These are phyloP conservation scores for Aquilaria yunnanensis DNA, from an alignment of 345 rosid genomes.

Conservation along the genomic window DNA sequence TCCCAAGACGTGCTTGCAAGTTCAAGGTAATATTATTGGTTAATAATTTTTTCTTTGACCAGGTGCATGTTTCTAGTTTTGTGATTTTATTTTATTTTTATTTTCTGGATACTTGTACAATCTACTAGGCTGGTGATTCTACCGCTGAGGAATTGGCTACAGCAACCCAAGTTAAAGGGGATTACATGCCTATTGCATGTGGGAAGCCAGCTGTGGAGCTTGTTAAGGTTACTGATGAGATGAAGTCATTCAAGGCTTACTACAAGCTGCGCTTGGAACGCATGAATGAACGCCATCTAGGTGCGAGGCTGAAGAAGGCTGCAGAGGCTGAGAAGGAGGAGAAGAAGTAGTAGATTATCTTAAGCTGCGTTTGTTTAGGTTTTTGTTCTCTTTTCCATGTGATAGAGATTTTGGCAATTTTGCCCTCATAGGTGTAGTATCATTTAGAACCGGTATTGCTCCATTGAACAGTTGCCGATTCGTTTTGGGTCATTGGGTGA, in stretches of 20 bases:
- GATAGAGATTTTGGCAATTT: too few species aligned
- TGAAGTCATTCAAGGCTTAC: slow-evolving; percentile 78
- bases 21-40: slow-evolving; percentile 39
- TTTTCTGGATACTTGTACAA: neutral
- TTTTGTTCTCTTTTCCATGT: too few species aligned
- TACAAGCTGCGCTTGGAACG: slow-evolving; percentile 70
- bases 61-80: too few species aligned
- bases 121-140: slow-evolving; percentile 77
- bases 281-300: slow-evolving; percentile 47
- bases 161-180: slow-evolving; percentile 71
- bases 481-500: too few species aligned
- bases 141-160: slow-evolving; percentile 67
- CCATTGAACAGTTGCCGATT: too few species aligned
- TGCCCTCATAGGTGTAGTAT: too few species aligned
- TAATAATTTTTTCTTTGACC: too few species aligned
- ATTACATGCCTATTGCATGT: slow-evolving; percentile 50
- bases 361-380: neutral
- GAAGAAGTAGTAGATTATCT: slow-evolving; percentile 52
- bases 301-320: slow-evolving; percentile 70
- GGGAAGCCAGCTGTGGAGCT: slow-evolving; percentile 67
- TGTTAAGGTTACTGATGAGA: slow-evolving; percentile 59
- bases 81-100: neutral
- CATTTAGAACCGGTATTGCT: too few species aligned
- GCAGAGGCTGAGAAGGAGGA: slow-evolving; percentile 93
- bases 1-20: slow-evolving; percentile 64